Evolutionary conservation across 2,329 filamentous ascomycete genomes (phyloP).

Genomic region (Ophioceras dolichostomum): DNA sequence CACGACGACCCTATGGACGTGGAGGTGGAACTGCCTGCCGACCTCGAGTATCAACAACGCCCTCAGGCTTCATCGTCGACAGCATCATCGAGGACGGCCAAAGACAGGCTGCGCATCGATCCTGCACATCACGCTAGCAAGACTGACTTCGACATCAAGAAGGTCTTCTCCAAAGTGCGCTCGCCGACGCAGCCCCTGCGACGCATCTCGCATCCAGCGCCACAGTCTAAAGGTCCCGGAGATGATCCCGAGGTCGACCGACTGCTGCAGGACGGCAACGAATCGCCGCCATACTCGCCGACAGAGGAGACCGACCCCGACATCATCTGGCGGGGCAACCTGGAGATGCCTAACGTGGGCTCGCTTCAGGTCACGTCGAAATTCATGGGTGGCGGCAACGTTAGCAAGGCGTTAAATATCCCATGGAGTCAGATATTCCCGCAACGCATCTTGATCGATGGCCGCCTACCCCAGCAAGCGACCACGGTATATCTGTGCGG

Average conservation of each 20-base stretch:
- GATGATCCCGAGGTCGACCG: constrained; percentile 85
- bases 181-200: constrained; percentile 46
- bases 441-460: constrained; percentile 55
- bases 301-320: constrained; percentile 61
- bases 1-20: too few species aligned
- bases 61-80: constrained; percentile 5
- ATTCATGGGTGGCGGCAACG: constrained; percentile 74
- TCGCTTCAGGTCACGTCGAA: constrained; percentile 67
- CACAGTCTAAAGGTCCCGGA: constrained; percentile 41
- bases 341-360: constrained; percentile 67
- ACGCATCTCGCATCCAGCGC: constrained; percentile 32
- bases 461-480: constrained; percentile 68
- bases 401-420: constrained; percentile 40
- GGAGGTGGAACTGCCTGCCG: constrained; percentile 13
- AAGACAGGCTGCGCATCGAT: constrained; percentile 28
- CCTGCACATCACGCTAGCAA: constrained; percentile 41
- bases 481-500: constrained; percentile 88
- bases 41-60: constrained; percentile 5
- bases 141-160: constrained; percentile 67
- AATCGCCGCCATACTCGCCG: constrained; percentile 74
- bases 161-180: constrained; percentile 72
- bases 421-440: constrained; percentile 68
- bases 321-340: constrained; percentile 64
- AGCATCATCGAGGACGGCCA: constrained; percentile 6
- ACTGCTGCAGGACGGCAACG: constrained; percentile 64